Evolutionary conservation across 768 basidiomycete genomes (phyloP).

Genomic region (Steccherinum ochraceum): DNA sequence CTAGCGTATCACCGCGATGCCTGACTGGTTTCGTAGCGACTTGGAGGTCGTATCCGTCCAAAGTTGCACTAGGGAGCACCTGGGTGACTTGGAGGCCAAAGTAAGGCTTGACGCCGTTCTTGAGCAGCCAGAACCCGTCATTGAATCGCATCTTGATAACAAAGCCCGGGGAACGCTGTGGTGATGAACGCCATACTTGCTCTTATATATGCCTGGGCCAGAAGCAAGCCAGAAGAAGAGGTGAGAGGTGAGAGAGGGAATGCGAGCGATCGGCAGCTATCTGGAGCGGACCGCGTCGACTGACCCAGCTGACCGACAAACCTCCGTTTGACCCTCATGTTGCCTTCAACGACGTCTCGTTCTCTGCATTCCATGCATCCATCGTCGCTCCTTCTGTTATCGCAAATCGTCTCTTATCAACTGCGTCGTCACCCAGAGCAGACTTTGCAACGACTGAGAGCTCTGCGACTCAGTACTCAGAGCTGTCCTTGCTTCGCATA

Average conservation of each 20-base stretch:
- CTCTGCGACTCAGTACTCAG: too few species aligned
- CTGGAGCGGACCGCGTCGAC: conserved; percentile 1
- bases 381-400: too few species aligned
- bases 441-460: too few species aligned
- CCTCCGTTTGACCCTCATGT: neutral
- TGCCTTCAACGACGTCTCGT: neutral
- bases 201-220: neutral
- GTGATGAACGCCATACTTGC: too few species aligned
- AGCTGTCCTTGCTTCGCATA: too few species aligned
- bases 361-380: too few species aligned
- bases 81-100: conserved; percentile 60
- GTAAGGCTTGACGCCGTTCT: conserved; percentile 52
- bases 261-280: neutral
- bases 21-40: conserved; percentile 57
- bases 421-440: too few species aligned
- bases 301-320: neutral
- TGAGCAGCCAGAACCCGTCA: conserved; percentile 69
- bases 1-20: conserved; percentile 58
- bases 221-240: neutral
- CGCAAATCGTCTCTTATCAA: too few species aligned
- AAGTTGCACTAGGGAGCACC: conserved; percentile 27
- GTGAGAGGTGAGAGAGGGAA: too few species aligned
- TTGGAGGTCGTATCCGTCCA: conserved; percentile 46
- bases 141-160: conserved; percentile 53
- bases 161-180: neutral